Percentiles rank a stretch among this genome's conserved stretches.
phyloP scores from a whole-genome alignment of 306 rosid genomes.

The Glycine latifolia region DNA sequence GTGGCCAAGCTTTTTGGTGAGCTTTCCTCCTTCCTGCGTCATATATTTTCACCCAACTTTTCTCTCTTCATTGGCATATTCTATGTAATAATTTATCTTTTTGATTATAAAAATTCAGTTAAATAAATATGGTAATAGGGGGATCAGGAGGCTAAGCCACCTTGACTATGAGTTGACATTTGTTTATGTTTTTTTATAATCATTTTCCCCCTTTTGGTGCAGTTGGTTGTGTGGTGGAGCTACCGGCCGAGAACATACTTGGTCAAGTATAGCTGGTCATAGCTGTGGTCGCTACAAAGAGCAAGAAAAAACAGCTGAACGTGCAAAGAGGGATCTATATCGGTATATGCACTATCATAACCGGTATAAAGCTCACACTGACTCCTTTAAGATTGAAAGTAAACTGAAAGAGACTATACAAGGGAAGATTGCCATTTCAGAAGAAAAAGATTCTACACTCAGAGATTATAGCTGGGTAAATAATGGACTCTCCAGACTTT shows the following conservation, averaged over 20 bases:
- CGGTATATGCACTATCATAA: conserved; percentile 96
- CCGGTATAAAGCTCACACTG: conserved; percentile 92
- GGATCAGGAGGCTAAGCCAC: conserved; percentile 8
- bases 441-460: conserved; percentile 67
- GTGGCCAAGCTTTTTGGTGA: conserved; percentile 97
- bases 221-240: conserved; percentile 99
- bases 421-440: conserved; percentile 69
- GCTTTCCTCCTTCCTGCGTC: conserved; percentile 42
- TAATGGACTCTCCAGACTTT: conserved; percentile 82
- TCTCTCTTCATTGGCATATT: background rate
- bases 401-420: conserved; percentile 74
- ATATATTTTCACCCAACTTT: background rate
- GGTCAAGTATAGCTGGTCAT: conserved; percentile 87
- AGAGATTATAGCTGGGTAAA: conserved; percentile 90
- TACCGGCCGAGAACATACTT: conserved; percentile 89
- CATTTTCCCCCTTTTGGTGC: conserved; percentile 49
- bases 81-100: background rate
- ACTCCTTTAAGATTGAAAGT: conserved; percentile 90
- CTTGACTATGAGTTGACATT: conserved; percentile 19
- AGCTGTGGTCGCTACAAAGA: conserved; percentile 96
- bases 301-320: conserved; percentile 70
- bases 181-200: background rate
- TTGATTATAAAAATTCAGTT: background rate
- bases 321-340: conserved; percentile 83
- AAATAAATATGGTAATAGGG: background rate